phyloP scores from a whole-genome alignment of 2,329 filamentous ascomycete species.

The Aspergillus sp. region DNA sequence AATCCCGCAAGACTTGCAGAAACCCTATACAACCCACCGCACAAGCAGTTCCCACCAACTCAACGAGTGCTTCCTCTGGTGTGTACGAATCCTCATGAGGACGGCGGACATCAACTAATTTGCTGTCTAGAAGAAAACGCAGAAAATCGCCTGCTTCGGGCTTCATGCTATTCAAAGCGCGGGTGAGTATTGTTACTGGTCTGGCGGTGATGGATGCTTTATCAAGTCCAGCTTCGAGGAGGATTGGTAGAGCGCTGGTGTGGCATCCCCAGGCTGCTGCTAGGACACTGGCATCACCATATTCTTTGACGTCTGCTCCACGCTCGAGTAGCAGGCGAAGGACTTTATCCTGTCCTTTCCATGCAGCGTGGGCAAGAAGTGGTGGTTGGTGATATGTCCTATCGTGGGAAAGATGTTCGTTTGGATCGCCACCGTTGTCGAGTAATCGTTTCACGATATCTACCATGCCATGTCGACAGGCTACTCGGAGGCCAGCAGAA shows the following conservation, averaged over 20 bases:
- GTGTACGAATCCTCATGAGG: not conserved
- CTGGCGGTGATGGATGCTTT: not conserved
- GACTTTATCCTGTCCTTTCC: not conserved
- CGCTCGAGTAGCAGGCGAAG: not conserved
- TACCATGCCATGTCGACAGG: not conserved
- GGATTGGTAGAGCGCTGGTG: not conserved
- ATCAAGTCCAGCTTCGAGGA: not conserved
- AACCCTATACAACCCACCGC: not conserved
- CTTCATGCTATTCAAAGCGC: slow-evolving; percentile 1
- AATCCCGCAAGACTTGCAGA: not conserved
- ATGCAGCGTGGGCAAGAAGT: not conserved
- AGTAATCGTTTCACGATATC: not conserved
- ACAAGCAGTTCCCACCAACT: not conserved
- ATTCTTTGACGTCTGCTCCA: not conserved
- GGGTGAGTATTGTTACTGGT: not conserved
- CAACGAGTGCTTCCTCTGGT: not conserved
- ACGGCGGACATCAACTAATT: not conserved
- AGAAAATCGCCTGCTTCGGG: not conserved
- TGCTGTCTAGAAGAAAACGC: not conserved
- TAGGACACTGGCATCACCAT: not conserved
- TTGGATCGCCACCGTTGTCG: slow-evolving; percentile 1
- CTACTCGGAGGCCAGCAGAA: not conserved
- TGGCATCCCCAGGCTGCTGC: slow-evolving; percentile 2
- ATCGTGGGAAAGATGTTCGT: not conserved
- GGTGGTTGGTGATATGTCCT: not conserved